phyloP scores from a whole-genome alignment of 306 rosid genomes.

The Glycine latifolia region DNA sequence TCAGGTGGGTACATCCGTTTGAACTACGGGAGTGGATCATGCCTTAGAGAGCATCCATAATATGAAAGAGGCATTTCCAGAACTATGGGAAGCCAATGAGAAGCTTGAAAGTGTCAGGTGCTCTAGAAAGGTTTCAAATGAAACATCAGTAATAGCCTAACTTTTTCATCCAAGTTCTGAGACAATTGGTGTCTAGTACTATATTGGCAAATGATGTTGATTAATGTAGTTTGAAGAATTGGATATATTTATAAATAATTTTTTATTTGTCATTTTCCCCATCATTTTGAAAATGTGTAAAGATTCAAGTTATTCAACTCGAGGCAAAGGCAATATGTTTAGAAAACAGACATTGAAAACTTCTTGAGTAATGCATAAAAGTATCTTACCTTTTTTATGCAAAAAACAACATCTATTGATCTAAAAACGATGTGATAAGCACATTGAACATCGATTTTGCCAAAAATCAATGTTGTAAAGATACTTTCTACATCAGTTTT shows the following conservation, averaged over 20 bases:
- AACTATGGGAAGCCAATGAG: slow-evolving; percentile 75
- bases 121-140: slow-evolving; percentile 66
- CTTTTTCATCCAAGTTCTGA: background rate
- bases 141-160: slow-evolving; percentile 75
- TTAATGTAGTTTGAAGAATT: slow-evolving; percentile 34
- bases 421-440: no score
- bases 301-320: background rate
- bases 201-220: slow-evolving; percentile 21
- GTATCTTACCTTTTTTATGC: background rate
- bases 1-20: slow-evolving; percentile 72
- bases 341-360: background rate
- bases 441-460: no score
- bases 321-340: background rate
- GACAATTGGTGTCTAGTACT: slow-evolving; percentile 29
- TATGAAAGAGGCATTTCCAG: slow-evolving; percentile 82
- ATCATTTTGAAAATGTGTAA: background rate
- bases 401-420: no score
- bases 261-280: background rate
- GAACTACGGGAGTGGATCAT: slow-evolving; percentile 64
- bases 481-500: no score
- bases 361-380: background rate
- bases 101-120: slow-evolving; percentile 51
- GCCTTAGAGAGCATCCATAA: slow-evolving; percentile 93
- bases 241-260: slow-evolving; percentile 3
- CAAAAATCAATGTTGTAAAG: no score